phyloP scores from a whole-genome alignment of 1,284 basidiomycete species.

The Marasmius oreades region DNA sequence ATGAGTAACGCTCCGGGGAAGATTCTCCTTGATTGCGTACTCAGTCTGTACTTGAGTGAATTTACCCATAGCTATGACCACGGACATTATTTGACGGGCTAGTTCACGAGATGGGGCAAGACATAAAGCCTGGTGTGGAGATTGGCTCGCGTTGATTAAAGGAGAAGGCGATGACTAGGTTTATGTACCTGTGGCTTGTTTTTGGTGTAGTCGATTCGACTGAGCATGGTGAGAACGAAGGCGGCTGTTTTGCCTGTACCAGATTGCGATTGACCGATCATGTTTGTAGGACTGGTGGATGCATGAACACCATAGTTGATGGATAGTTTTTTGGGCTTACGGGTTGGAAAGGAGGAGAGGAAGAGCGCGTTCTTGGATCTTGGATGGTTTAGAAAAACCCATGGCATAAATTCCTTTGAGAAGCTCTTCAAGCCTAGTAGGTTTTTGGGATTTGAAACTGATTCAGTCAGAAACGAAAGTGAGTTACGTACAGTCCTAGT shows the following conservation, averaged over 20 bases:
- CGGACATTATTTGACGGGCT: constrained; percentile 96
- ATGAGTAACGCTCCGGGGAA: constrained; percentile 63
- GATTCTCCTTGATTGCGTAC: constrained; percentile 90
- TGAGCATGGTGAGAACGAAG: constrained; percentile 97
- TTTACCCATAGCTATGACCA: constrained; percentile 92
- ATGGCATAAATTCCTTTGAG: constrained; percentile 96
- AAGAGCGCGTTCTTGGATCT: constrained; percentile 97
- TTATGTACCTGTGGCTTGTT: constrained; percentile 78
- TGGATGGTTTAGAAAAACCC: constrained; percentile 97
- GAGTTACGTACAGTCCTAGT: constrained; percentile 76
- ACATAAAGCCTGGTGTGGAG: constrained; percentile 70
- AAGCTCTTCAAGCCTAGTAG: constrained; percentile 75
- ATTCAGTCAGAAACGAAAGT: constrained; percentile 8
- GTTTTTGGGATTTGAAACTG: constrained; percentile 2
- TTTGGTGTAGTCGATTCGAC: constrained; percentile 83
- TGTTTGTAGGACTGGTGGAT: constrained; percentile 81
- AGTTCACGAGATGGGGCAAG: constrained; percentile 95
- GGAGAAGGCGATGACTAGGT: neutral
- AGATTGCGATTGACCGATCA: constrained; percentile 99
- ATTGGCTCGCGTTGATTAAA: constrained; percentile 9
- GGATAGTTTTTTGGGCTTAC: constrained; percentile 43
- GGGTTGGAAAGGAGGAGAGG: constrained; percentile 91
- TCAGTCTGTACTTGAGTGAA: constrained; percentile 91
- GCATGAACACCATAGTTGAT: neutral
- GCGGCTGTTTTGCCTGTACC: constrained; percentile 99